Percentiles rank a stretch among this genome's conserved stretches.
Conservation (phyloP, 441 rosid species). For the Macaranga tanarius region DNA sequence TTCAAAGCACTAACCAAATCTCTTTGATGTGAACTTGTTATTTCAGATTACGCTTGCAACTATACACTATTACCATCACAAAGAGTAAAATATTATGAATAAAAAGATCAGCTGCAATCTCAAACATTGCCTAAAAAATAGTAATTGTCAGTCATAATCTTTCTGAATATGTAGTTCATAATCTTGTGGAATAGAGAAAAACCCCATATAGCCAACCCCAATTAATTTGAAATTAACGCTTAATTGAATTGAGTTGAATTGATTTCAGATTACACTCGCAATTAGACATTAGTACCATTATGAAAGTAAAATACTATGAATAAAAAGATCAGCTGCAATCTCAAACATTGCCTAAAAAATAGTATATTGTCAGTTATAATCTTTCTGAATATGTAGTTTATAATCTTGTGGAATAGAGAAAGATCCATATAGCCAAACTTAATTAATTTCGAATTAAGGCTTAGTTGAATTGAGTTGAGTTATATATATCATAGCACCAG, state of each 20-base stretch:
- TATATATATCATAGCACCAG: neutral
- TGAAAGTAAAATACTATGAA: neutral
- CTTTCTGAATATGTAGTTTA: too few relatives aligned
- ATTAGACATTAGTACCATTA: neutral
- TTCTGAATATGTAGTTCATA: too few relatives aligned
- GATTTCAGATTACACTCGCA: neutral
- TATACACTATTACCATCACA: neutral
- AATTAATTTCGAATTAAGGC: too few relatives aligned
- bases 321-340: neutral
- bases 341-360: neutral
- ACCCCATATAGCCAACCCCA: too few relatives aligned
- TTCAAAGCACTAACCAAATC: slow-evolving; percentile 6
- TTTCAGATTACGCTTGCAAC: neutral
- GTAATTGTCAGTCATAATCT: too few relatives aligned
- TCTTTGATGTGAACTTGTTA: neutral
- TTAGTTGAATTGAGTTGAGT: too few relatives aligned
- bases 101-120: slow-evolving; percentile 1
- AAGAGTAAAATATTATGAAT: neutral
- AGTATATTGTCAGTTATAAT: too few relatives aligned
- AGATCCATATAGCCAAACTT: too few relatives aligned
- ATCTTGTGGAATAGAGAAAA: neutral
- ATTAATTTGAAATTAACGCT: too few relatives aligned
- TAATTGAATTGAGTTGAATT: too few relatives aligned
- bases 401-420: too few relatives aligned
- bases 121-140: neutral